Evolutionary conservation across 805 yeast genomes (phyloP), one percentile per base, ranked within the genome.

Genomic region (Candida krabiensis): DNA sequence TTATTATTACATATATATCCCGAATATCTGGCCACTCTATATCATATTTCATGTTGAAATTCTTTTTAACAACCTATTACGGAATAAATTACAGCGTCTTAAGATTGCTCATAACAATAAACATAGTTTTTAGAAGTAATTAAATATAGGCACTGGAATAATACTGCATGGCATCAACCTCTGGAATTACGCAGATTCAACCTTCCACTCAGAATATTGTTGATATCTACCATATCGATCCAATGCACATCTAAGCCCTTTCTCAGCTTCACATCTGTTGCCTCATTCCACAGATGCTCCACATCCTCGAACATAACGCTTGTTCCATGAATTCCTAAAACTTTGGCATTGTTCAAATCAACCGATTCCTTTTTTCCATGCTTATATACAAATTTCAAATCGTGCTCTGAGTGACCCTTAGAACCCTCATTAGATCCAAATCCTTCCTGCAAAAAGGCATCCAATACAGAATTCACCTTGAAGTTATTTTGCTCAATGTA

Each of bases 191-290:
- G 66, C 41, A 83, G 60, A 48, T 69, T 61, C 39, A 75, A 58
- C 55, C 90, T 71, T 27, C 95, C 95, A 55, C 90, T 83, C 53
- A 86, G 68, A 50, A 85, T 76, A 55, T 82, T 86, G 44, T 79
- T 75, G 23, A 80, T 75, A 40, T 70, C 70, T 40, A 70, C 71
- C 66, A 79, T 69, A 33, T 72, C 67, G 35, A 68, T 65, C 95
- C 95, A 86, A 60, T 85, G 93, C 31, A 83, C 64, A 2, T 71
- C 74, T 36, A 63, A 64, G 38, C 89, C 87, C 65, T 83, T 84
- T 67, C 95, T 74, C 55, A 75, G 67, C 28, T 59, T 60, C 26
- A 79, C 63, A 56, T 83, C 73, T 2, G 91, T 79, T 45, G 80
- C 83, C 26, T 70, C 64, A 9, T 69, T 65, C 78, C 83, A 83